Evolutionary conservation across 2,329 filamentous ascomycete species (phyloP), one percentile per base, ranked within the genome.

Genomic region (Ciborinia camelliae): DNA sequence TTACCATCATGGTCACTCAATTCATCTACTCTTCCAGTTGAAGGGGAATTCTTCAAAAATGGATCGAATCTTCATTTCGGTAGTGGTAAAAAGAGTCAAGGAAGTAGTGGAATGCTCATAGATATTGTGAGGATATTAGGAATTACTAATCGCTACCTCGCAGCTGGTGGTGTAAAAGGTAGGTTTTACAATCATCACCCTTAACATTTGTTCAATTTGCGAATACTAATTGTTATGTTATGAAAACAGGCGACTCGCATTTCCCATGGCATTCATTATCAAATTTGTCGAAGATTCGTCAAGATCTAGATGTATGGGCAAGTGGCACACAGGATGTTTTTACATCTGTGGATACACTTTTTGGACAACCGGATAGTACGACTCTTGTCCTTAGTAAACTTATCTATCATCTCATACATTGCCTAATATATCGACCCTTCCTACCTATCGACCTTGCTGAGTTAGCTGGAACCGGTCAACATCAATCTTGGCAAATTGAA

Each of bases 401-500:
- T 50, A 87, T 96, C 37, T 96, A 95, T 71, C 92, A 96, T 73
- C 81, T 95, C 18, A 88, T 95, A 52, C 90, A 96, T 76, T 96
- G 91, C 73, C 81, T 96, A 58, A 88, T 96, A 51, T 96, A 96
- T 73, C 86, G 92, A 20, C 91, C 91, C 0, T 96, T 96, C 76
- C 80, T 96, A 7, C 92, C 92, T 0, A 90, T 96, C 67, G 90
- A 96, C 75, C 81, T 96, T 4, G 85, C 89, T 30, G 92, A 96
- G 75, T 83, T 96, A 8, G 86, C 90, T 15, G 90, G 90, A 18
- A 89, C 85, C 0, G 90, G 90, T 1, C 91, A 96, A 72, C 90
- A 96, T 70, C 91, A 96, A 74, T 93, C 90, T 35, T 96, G 92
- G 92, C 92, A 96, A 74, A 94, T 96, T 55, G 91, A 96, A 74